phyloP scores from a whole-genome alignment of 1,284 basidiomycete genomes.

The Trichosporon coremiiforme region DNA sequence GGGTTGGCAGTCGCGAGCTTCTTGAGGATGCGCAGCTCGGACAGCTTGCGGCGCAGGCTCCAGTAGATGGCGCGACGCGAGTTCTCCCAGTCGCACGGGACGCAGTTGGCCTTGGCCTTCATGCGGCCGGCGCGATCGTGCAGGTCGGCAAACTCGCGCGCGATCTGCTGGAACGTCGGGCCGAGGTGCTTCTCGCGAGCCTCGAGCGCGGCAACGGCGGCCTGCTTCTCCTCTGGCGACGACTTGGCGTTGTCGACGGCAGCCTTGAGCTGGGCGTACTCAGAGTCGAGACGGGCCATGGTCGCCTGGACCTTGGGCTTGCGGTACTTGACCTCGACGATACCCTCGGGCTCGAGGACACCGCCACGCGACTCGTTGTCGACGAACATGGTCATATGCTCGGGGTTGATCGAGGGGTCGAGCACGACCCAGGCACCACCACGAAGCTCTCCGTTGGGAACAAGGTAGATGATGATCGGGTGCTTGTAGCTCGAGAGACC shows the following conservation, averaged over 20 bases:
- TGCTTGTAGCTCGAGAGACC: slow-evolving; percentile 96
- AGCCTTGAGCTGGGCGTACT: slow-evolving; percentile 79
- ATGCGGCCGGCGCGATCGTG: slow-evolving; percentile 91
- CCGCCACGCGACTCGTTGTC: slow-evolving; percentile 94
- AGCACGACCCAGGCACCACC: slow-evolving; percentile 99
- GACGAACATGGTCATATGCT: slow-evolving; percentile 99
- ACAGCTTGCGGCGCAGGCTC: slow-evolving; percentile 70
- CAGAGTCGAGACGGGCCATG: slow-evolving; percentile 90
- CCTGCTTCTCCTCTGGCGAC: slow-evolving; percentile 71
- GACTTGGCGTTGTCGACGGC: slow-evolving; percentile 73
- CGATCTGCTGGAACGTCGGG: slow-evolving; percentile 92
- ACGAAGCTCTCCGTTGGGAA: slow-evolving; percentile 97
- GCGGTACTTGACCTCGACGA: slow-evolving; percentile 82
- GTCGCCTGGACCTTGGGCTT: slow-evolving; percentile 84
- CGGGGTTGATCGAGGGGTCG: slow-evolving; percentile 92
- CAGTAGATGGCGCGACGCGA: slow-evolving; percentile 94
- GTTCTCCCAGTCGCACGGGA: slow-evolving; percentile 79
- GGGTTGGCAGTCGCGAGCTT: slow-evolving; percentile 56
- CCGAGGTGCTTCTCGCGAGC: slow-evolving; percentile 79
- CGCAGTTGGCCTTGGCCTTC: slow-evolving; percentile 96
- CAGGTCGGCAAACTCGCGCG: slow-evolving; percentile 92
- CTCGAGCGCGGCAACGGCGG: slow-evolving; percentile 68
- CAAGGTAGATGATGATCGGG: slow-evolving; percentile 98
- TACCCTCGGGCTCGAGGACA: slow-evolving; percentile 96
- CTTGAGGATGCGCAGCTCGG: slow-evolving; percentile 57